Base-by-base conservation (phyloP, 1,139 yeast genomes). In the Yamadazyma diddensiae region DNA sequence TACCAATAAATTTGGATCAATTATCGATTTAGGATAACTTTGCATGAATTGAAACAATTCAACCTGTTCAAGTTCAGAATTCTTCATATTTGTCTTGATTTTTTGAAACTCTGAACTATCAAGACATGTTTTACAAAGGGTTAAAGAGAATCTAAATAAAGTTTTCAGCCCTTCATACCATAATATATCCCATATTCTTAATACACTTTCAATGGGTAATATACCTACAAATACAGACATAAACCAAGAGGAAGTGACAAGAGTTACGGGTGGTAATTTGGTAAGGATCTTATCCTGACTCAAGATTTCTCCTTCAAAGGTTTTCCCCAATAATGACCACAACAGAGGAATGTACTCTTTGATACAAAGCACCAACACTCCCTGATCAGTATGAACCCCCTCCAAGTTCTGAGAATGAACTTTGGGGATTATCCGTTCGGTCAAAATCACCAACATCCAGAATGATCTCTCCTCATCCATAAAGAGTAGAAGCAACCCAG, bases 241-340 rank as follows among this genome's bases (percentile, higher is more conserved):
- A 55, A 92, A 92, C 98, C 98, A 92, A 30, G 95, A 82, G 0
- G 97, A 90, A 0, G 97, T 90, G 43, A 95, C 94, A 26, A 92
- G 68, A 1, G 97, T 85, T 4, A 92, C 77, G 1, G 97, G 95
- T 1, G 98, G 98, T 31, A 88, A 60, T 44, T 83, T 79, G 14
- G 78, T 67, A 31, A 90, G 65, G 34, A 83, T 82, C 35, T 62
- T 65, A 50, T 82, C 88, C 41, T 77, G 81, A 29, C 75, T 62
- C 28, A 71, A 45, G 5, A 52, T 42, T 29, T 62, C 65, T 0
- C 75, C 75, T 26, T 70, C 75, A 35, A 64, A 65, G 14, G 52
- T 59, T 43, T 43, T 62, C 5, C 73, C 74, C 21, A 76, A 55
- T 5, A 68, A 56, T 1, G 62, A 60, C 97, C 97, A 92, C 26